These are phyloP conservation scores for Ceratobasidium sp. DNA, from an alignment of 1,284 basidiomycete species.

Conservation along the genomic window DNA sequence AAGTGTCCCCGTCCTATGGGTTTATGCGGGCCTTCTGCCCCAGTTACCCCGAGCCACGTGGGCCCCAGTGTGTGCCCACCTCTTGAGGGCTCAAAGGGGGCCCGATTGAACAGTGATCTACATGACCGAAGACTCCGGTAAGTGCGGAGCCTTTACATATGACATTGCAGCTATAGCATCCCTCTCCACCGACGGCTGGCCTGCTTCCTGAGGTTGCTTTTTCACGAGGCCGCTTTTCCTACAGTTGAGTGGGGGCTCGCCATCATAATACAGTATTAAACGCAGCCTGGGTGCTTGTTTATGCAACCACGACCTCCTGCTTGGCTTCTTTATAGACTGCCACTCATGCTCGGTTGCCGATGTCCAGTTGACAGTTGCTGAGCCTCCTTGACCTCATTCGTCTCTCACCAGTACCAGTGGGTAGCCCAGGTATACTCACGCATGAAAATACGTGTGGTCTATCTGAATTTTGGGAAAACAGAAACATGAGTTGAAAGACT, in stretches of 20 bases:
- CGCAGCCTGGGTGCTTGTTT: too few relatives aligned
- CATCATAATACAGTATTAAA: too few relatives aligned
- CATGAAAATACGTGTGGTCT: too few relatives aligned
- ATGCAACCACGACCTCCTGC: too few relatives aligned
- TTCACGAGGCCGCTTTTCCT: neutral
- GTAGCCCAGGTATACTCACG: too few relatives aligned
- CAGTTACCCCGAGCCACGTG: conserved; percentile 27
- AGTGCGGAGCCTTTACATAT: conserved; percentile 15
- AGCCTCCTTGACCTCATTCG: too few relatives aligned
- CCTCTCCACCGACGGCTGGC: neutral
- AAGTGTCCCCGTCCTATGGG: conserved; percentile 14
- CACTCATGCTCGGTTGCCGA: neutral
- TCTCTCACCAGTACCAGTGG: too few relatives aligned
- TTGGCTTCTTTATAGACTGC: neutral
- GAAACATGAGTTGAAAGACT: too few relatives aligned
- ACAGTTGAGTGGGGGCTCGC: neutral
- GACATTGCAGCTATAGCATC: neutral
- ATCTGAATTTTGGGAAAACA: too few relatives aligned
- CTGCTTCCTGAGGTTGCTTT: neutral
- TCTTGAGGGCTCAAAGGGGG: neutral
- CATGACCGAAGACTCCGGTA: neutral
- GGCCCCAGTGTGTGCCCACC: neutral
- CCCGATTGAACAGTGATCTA: conserved; percentile 15
- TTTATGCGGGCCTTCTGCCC: neutral
- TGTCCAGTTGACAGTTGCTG: too few relatives aligned